Conservation (phyloP, 2,329 filamentous ascomycete species). For the Incumbomyces lentus region DNA sequence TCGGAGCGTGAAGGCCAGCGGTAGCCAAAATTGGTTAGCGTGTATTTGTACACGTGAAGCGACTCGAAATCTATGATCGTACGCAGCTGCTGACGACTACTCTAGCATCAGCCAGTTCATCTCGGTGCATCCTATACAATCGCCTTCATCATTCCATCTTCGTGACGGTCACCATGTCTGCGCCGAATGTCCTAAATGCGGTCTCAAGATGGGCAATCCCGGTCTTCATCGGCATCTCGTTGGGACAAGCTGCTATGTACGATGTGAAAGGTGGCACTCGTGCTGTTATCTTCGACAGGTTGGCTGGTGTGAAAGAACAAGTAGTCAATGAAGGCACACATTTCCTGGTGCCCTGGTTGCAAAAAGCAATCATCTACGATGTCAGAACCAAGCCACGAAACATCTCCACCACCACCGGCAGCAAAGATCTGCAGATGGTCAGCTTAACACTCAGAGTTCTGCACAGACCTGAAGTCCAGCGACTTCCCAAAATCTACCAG, state of each 20-base stretch:
- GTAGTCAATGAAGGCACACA: constrained; percentile 96
- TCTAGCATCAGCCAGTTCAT: background rate
- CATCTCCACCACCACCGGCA: constrained; percentile 93
- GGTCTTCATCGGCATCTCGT: constrained; percentile 53
- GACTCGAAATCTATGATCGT: no score
- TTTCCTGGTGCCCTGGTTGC: constrained; percentile 91
- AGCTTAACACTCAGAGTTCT: constrained; percentile 92
- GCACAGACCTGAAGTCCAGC: constrained; percentile 85
- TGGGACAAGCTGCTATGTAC: constrained; percentile 76
- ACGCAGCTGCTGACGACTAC: no score
- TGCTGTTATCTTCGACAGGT: constrained; percentile 94
- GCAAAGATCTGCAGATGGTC: constrained; percentile 99
- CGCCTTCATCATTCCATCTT: background rate
- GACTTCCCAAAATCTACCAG: constrained; percentile 96
- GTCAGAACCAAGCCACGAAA: constrained; percentile 95
- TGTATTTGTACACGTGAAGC: no score
- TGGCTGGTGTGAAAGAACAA: constrained; percentile 82
- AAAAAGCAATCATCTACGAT: constrained; percentile 89
- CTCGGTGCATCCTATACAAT: no score
- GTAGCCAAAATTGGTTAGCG: no score
- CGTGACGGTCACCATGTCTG: constrained; percentile 10
- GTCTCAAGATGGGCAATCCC: constrained; percentile 65
- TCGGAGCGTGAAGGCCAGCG: no score
- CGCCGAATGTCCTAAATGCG: constrained; percentile 43
- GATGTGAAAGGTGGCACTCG: constrained; percentile 91